Conservation (phyloP, 2,329 filamentous ascomycete genomes). For the Xylariaceae sp. region DNA sequence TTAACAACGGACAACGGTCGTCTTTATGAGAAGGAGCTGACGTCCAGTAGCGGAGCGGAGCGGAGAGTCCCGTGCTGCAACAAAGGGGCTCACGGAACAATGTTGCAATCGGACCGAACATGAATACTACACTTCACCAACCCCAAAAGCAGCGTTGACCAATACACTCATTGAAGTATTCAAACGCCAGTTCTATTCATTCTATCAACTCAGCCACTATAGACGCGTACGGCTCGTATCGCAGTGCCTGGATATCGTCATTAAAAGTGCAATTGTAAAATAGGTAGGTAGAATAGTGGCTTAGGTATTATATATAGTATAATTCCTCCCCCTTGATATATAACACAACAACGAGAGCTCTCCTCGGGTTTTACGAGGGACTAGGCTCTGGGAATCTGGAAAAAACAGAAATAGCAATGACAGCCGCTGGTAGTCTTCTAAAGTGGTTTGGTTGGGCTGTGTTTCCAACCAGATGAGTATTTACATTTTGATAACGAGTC, state of each 20-base stretch:
- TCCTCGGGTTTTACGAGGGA: slow-evolving; percentile 6
- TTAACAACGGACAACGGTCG: no score
- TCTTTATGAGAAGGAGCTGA: no score
- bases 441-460: slow-evolving; percentile 2
- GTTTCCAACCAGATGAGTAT: not conserved
- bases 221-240: not conserved
- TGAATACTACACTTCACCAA: no score
- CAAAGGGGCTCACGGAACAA: no score
- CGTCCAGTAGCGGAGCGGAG: no score
- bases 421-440: slow-evolving; percentile 11
- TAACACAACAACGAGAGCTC: slow-evolving; percentile 7
- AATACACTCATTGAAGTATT: no score
- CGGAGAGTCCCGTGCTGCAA: no score
- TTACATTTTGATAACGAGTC: not conserved
- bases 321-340: not conserved
- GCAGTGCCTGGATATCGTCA: not conserved
- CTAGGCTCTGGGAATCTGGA: slow-evolving; percentile 14
- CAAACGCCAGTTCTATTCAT: not conserved
- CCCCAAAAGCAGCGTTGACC: no score
- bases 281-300: not conserved
- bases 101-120: no score
- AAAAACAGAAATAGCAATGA: slow-evolving; percentile 19
- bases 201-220: not conserved
- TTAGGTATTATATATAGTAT: slow-evolving; percentile 13
- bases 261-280: not conserved